Percentiles rank a stretch among this genome's conserved stretches.
Conservation (phyloP, 345 rosid genomes). For the Linum usitatissimum region DNA sequence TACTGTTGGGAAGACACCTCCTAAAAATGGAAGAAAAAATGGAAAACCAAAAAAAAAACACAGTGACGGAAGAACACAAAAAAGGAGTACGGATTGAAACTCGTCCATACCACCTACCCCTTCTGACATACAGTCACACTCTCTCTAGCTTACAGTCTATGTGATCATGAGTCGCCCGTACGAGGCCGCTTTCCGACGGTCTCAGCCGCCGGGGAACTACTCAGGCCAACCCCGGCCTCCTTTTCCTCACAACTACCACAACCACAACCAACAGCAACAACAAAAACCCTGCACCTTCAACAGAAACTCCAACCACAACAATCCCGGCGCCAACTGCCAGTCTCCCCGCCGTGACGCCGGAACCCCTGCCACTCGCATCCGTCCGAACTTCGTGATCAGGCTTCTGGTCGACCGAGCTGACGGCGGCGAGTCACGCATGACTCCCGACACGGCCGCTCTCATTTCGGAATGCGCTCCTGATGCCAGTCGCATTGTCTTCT, state of each 20-base stretch:
- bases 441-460: background rate
- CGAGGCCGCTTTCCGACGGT: background rate
- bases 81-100: no score
- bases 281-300: background rate
- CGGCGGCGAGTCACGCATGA: background rate
- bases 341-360: background rate
- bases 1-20: no score
- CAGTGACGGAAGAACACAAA: no score
- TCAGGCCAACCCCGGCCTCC: background rate
- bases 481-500: background rate
- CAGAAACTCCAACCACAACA: background rate
- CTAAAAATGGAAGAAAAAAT: no score
- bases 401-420: background rate
- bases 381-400: background rate
- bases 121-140: background rate
- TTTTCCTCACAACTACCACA: background rate
- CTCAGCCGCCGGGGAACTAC: slow-evolving; percentile 1
- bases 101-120: background rate
- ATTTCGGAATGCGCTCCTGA: background rate
- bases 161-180: background rate
- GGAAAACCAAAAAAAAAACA: no score
- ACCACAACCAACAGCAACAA: background rate
- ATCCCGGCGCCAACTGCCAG: background rate
- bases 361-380: background rate
- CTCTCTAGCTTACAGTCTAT: background rate